Percentiles rank a stretch among this genome's conserved stretches.
phyloP scores from a whole-genome alignment of 108 stramenopile genomes.

The Fragilariopsis cylindrus region DNA sequence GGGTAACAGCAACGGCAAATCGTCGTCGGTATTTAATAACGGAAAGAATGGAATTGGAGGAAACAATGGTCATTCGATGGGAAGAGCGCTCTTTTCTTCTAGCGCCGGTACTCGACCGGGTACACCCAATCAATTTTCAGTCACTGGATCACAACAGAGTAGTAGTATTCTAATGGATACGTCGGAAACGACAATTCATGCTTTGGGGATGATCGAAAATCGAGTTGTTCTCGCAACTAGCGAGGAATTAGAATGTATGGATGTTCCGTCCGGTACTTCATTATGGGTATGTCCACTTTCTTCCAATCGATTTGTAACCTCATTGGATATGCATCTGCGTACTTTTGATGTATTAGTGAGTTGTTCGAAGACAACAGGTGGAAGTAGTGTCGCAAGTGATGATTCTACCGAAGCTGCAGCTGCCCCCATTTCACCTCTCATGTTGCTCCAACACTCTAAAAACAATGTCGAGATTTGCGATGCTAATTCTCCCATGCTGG shows the following conservation, averaged over 20 bases:
- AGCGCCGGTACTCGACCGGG: neutral
- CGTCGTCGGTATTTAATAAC: neutral
- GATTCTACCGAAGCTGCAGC: neutral
- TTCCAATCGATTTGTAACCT: conserved; percentile 31
- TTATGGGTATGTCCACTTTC: conserved; percentile 41
- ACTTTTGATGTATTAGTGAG: conserved; percentile 42
- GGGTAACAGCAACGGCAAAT: neutral
- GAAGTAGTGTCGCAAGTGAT: neutral
- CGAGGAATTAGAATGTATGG: conserved; percentile 41
- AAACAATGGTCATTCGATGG: conserved; percentile 4
- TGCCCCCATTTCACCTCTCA: conserved; percentile 23
- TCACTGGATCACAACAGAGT: neutral
- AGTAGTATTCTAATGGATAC: conserved; percentile 25
- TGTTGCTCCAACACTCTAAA: conserved; percentile 40
- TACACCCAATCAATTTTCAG: neutral
- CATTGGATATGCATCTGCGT: conserved; percentile 36
- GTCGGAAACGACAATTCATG: conserved; percentile 34
- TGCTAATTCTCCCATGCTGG: conserved; percentile 40
- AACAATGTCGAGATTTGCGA: conserved; percentile 46
- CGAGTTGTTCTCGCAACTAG: conserved; percentile 36
- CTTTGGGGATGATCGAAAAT: conserved; percentile 32
- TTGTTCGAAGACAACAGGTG: conserved; percentile 17
- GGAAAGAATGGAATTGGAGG: neutral
- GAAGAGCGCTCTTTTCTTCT: neutral
- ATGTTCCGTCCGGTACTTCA: conserved; percentile 31